phyloP scores from a whole-genome alignment of 345 rosid species.

The Brassica incana region DNA sequence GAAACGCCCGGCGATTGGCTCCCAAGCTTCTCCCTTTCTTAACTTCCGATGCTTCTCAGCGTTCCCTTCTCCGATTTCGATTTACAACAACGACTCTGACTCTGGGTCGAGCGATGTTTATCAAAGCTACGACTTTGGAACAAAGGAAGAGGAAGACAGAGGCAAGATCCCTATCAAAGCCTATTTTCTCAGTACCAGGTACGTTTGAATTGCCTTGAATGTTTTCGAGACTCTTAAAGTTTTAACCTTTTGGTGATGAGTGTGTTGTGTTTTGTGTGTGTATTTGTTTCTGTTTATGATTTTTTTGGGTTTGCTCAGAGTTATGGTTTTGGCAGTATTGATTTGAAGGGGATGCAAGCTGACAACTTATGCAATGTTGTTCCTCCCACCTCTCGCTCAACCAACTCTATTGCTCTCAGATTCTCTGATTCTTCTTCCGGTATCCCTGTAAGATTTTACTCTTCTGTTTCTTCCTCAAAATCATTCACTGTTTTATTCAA shows the following conservation, averaged over 20 bases:
- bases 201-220: neutral
- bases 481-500: neutral
- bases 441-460: conserved; percentile 60
- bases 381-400: conserved; percentile 85
- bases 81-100: conserved; percentile 50
- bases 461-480: neutral
- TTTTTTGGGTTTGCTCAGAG: conserved; percentile 60
- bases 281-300: conserved; percentile 34
- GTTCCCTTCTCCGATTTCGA: conserved; percentile 55
- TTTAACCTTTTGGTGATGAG: neutral
- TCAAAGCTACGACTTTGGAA: conserved; percentile 39
- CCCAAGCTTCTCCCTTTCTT: conserved; percentile 6
- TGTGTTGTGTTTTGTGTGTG: conserved; percentile 22
- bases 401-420: conserved; percentile 84
- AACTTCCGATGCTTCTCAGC: conserved; percentile 54
- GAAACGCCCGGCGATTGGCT: neutral
- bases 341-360: conserved; percentile 95
- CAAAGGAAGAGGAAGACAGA: conserved; percentile 54
- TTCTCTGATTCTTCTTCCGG: conserved; percentile 60
- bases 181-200: conserved; percentile 86
- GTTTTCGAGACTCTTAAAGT: neutral
- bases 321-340: conserved; percentile 91
- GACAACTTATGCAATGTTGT: conserved; percentile 78
- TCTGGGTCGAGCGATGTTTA: conserved; percentile 49
- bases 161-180: conserved; percentile 82